Base-by-base conservation (phyloP, 441 rosid species). In the Daphne laureola region DNA sequence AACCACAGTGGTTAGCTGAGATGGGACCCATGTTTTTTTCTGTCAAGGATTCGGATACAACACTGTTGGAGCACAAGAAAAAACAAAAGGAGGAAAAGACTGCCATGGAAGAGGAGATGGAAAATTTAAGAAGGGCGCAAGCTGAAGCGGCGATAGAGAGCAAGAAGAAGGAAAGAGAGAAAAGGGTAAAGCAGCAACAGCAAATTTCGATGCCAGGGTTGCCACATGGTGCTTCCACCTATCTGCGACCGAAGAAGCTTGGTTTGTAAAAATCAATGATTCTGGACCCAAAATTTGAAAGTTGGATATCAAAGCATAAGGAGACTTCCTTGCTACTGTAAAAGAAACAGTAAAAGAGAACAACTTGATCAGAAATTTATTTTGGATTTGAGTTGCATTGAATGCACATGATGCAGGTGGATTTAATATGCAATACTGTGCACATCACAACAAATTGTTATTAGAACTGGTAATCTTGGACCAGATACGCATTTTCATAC, bases 101-200 rank as follows among this genome's bases (percentile, higher is more conserved):
- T 1, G 95, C 96, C 1, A 90, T 90, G 99, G 99, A 90, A 69
- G 93, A 85, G 81, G 96, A 90, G 57, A 85, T 87, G 97, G 97
- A 90, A 58, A 82, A 71, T 59, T 52, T 85, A 76, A 80, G 97
- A 72, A 90, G 75, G 72, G 78, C 57, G 51, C 96, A 87, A 62
- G 96, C 77, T 1, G 86, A 76, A 66, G 74, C 52, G 0, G 87
- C 87, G 70, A 65, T 43, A 46, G 67, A 70, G 57, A 72, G 60
- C 66, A 87, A 76, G 66, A 75, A 56, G 69, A 80, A 53, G 55
- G 96, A 93, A 51, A 78, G 63, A 53, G 65, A 55, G 70, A 85
- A 78, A 75, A 74, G 91, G 40, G 81, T 66, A 14, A 93, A 78
- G 73, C 86, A 74, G 69, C 96, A 82, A 64, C 95, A 87, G 62